phyloP scores from a whole-genome alignment of 2,329 filamentous ascomycete species.

The Cladophialophora carrionii region DNA sequence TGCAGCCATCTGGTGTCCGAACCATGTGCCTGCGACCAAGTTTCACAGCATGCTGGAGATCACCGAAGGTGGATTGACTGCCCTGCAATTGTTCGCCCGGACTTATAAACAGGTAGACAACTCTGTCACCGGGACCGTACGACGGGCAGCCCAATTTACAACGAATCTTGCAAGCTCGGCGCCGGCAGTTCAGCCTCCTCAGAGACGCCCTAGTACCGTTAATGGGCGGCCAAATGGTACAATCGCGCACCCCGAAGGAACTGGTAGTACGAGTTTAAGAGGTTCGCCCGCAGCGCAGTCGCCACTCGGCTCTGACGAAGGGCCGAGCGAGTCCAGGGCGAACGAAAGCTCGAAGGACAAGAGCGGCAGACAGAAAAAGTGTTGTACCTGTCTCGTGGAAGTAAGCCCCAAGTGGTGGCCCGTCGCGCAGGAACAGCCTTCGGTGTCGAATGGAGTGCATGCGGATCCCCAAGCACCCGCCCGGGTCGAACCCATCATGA shows the following conservation, averaged over 20 bases:
- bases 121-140: slow-evolving; percentile 84
- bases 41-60: slow-evolving; percentile 79
- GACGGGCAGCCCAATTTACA: slow-evolving; percentile 76
- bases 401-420: slow-evolving; percentile 65
- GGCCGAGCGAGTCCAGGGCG: slow-evolving; percentile 6
- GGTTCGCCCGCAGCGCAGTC: slow-evolving; percentile 31
- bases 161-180: slow-evolving; percentile 45
- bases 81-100: slow-evolving; percentile 81
- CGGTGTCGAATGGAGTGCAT: slow-evolving; percentile 27
- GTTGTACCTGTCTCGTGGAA: slow-evolving; percentile 47
- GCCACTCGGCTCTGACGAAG: slow-evolving; percentile 26
- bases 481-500: slow-evolving; percentile 26
- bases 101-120: slow-evolving; percentile 95
- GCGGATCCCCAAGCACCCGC: slow-evolving; percentile 7
- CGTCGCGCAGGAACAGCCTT: slow-evolving; percentile 39
- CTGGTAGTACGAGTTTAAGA: slow-evolving; percentile 39
- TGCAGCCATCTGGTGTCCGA: slow-evolving; percentile 89
- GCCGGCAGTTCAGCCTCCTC: slow-evolving; percentile 42
- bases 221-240: slow-evolving; percentile 42
- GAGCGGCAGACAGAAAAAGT: slow-evolving; percentile 40
- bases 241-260: slow-evolving; percentile 23
- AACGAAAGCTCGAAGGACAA: slow-evolving; percentile 15
- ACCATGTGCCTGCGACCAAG: slow-evolving; percentile 66
- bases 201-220: slow-evolving; percentile 62
- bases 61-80: slow-evolving; percentile 72